Evolutionary conservation across 2,329 filamentous ascomycete species (phyloP), one percentile per base, ranked within the genome.

Genomic region (Fusarium buharicum): DNA sequence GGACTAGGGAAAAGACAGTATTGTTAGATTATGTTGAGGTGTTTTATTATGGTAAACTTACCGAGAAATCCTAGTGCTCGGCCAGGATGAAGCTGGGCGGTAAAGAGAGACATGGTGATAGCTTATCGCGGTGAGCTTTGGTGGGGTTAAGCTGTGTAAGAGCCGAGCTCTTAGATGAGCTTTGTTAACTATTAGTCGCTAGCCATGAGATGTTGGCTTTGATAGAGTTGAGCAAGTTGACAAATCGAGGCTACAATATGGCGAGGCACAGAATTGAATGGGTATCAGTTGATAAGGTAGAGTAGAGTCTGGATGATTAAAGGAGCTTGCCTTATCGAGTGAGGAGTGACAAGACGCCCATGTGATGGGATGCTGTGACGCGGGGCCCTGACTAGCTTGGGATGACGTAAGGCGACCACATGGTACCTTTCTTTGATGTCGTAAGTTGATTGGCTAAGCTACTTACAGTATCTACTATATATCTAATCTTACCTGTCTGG

Each of bases 81-180:
- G 27, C 87, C 87, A 16, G 89, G 89, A 72, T 86, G 80, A 30
- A 92, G 85, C 72, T 89, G 86, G 52, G 86, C 86, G 28, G 77
- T 79, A 69, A 86, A 84, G 44, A 84, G 76, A 39, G 82, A 79
- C 80, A 80, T 80, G 66, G 47, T 64, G 64, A 39, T 41, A 24
- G 46, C 57, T 57, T 63, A 60, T 52, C 59, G 53, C 46, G 18
- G 68, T 59, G 66, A 37, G 50, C 55, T 56, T 46, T 60, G 62
- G 68, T 57, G 64, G 66, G 57, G 64, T 59, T 45, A 59, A 56
- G 64, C 56, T 54, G 53, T 64, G 40, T 18, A 45, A 62, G 55
- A 61, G 60, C 53, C 46, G 28, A 50, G 60, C 55, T 68, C 56
- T 45, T 54, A 30, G 46, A 16, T 33, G 40, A 60, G 54, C 41